These are phyloP conservation scores for Solidago caesia DNA, from an alignment of 129 eudicot genomes.

Conservation along the genomic window DNA sequence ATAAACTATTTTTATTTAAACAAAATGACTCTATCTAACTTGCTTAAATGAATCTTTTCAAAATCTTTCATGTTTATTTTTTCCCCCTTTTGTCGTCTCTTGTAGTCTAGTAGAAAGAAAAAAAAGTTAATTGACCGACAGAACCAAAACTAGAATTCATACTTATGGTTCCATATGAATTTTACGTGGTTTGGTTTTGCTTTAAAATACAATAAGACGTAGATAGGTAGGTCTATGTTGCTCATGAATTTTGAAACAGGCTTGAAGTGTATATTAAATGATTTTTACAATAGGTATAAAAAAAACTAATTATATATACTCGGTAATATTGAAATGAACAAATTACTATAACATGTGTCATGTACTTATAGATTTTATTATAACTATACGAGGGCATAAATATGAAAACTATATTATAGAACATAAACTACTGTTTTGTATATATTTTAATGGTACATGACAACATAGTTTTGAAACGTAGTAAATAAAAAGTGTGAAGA, in stretches of 20 bases:
- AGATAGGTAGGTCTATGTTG: background rate
- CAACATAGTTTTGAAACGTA: constrained; percentile 35
- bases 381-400: background rate
- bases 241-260: background rate
- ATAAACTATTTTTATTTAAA: too few relatives aligned
- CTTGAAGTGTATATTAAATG: too few relatives aligned
- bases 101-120: background rate
- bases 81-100: too few relatives aligned
- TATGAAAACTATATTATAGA: background rate
- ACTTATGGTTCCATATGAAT: background rate
- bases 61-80: too few relatives aligned
- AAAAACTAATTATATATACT: too few relatives aligned
- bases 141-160: background rate
- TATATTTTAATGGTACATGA: constrained; percentile 32
- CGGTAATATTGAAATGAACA: too few relatives aligned
- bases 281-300: too few relatives aligned
- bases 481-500: constrained; percentile 33
- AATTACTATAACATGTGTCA: too few relatives aligned
- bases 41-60: too few relatives aligned
- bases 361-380: too few relatives aligned
- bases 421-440: constrained; percentile 5
- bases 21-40: too few relatives aligned
- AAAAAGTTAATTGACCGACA: background rate
- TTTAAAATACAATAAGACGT: too few relatives aligned
- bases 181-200: background rate